phyloP scores from a whole-genome alignment of 108 stramenopile species.

The Cyclotella sp. region DNA sequence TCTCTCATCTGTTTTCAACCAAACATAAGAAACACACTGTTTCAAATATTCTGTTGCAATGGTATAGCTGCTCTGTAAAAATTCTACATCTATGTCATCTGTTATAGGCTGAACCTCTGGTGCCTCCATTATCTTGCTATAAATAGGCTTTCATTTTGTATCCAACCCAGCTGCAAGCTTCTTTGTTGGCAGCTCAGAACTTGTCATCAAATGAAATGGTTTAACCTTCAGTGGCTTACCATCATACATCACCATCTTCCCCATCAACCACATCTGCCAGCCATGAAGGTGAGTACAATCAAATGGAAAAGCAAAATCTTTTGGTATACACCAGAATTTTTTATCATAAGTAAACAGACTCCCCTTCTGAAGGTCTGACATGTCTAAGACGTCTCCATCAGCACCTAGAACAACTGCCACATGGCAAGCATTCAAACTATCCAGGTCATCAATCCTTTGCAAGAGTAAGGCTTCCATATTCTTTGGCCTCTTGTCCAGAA shows the following conservation, averaged over 20 bases:
- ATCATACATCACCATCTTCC: too few relatives aligned
- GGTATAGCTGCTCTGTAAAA: not conserved
- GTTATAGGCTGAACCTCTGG: not conserved
- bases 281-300: not conserved
- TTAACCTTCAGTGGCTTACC: too few relatives aligned
- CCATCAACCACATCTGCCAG: not conserved
- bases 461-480: too few relatives aligned
- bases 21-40: not conserved
- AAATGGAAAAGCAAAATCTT: too few relatives aligned
- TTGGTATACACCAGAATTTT: not conserved
- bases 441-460: not conserved
- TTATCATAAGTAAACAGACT: not conserved
- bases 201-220: too few relatives aligned
- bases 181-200: too few relatives aligned
- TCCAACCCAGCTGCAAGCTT: too few relatives aligned
- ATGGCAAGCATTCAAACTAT: not conserved
- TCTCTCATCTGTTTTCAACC: too few relatives aligned
- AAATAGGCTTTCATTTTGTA: conserved; percentile 4
- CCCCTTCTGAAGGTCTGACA: not conserved
- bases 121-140: conserved; percentile 8
- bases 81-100: not conserved
- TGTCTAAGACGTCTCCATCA: not conserved
- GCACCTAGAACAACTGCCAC: not conserved
- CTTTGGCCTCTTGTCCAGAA: not conserved
- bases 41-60: not conserved